phyloP scores from a whole-genome alignment of 2,329 filamentous ascomycete genomes.

The Hymenoscyphus linearis region DNA sequence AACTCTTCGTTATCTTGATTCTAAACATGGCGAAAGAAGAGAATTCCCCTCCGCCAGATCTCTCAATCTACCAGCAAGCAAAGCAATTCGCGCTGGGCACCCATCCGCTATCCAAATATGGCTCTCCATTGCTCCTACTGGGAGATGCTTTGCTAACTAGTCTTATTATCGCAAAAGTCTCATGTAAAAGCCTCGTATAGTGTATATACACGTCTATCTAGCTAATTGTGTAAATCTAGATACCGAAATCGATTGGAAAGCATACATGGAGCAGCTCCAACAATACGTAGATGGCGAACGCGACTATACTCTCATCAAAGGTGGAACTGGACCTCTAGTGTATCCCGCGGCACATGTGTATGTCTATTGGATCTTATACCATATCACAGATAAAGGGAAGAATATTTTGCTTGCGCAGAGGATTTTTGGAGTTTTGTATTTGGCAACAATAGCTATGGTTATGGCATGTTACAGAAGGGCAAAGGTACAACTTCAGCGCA shows the following conservation, averaged over 20 bases:
- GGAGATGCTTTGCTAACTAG: conserved; percentile 28
- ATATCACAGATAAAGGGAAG: conserved; percentile 67
- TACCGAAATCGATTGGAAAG: conserved; percentile 96
- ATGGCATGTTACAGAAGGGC: conserved; percentile 76
- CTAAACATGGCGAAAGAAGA: conserved; percentile 8
- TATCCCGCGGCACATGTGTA: conserved; percentile 95
- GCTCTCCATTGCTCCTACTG: conserved; percentile 22
- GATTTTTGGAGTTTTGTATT: conserved; percentile 75
- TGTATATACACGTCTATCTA: not conserved
- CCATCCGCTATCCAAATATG: conserved; percentile 27
- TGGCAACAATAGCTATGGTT: conserved; percentile 69
- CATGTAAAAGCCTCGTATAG: conserved; percentile 21
- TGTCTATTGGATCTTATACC: conserved; percentile 76
- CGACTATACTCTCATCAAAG: conserved; percentile 80
- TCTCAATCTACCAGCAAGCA: conserved; percentile 17
- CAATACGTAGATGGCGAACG: conserved; percentile 79
- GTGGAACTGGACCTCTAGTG: conserved; percentile 86
- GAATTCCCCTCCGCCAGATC: conserved; percentile 7
- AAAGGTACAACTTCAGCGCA: conserved; percentile 45
- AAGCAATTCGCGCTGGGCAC: conserved; percentile 24
- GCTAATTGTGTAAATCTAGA: conserved; percentile 45
- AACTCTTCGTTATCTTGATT: not conserved
- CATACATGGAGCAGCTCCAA: conserved; percentile 91
- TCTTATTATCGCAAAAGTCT: conserved; percentile 27
- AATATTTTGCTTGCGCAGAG: conserved; percentile 78